phyloP scores from a whole-genome alignment of 2,329 filamentous ascomycete species.

The Penicillium sclerotigenum region DNA sequence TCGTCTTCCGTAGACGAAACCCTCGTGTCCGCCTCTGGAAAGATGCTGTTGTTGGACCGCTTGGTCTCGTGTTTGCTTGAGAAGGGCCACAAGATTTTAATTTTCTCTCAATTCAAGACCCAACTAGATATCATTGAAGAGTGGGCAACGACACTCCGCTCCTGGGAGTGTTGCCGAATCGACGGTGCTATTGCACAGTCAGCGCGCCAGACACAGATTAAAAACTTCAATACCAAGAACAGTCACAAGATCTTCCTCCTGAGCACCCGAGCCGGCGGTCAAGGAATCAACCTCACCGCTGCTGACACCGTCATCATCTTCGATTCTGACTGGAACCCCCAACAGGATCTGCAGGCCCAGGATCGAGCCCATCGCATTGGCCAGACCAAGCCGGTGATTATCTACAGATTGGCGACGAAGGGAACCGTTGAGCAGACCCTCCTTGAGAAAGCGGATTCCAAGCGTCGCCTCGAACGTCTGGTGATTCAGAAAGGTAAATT shows the following conservation, averaged over 20 bases:
- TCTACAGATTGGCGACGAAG: slow-evolving; percentile 90
- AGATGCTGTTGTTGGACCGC: slow-evolving; percentile 91
- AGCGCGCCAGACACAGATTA: slow-evolving; percentile 67
- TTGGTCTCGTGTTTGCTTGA: slow-evolving; percentile 72
- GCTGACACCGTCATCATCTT: slow-evolving; percentile 93
- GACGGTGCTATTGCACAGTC: slow-evolving; percentile 80
- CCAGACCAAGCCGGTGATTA: slow-evolving; percentile 84
- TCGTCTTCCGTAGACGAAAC: slow-evolving; percentile 68
- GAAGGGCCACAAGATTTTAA: slow-evolving; percentile 81
- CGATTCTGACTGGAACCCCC: slow-evolving; percentile 90
- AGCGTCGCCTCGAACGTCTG: slow-evolving; percentile 86
- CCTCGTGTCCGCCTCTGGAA: slow-evolving; percentile 82
- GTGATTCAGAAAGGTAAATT: slow-evolving; percentile 94
- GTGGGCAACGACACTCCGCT: slow-evolving; percentile 73
- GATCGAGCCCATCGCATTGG: slow-evolving; percentile 94
- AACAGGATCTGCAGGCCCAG: slow-evolving; percentile 94
- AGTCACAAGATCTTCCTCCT: slow-evolving; percentile 76
- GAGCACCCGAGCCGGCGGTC: slow-evolving; percentile 85
- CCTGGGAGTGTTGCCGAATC: slow-evolving; percentile 82
- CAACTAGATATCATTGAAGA: slow-evolving; percentile 88
- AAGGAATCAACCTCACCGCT: slow-evolving; percentile 88
- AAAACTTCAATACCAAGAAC: slow-evolving; percentile 65
- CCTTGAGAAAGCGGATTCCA: slow-evolving; percentile 82
- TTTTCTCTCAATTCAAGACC: slow-evolving; percentile 95
- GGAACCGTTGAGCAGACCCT: slow-evolving; percentile 88